Evolutionary conservation across 2,329 filamentous ascomycete genomes (phyloP).

Genomic region (Monosporascus sp.): DNA sequence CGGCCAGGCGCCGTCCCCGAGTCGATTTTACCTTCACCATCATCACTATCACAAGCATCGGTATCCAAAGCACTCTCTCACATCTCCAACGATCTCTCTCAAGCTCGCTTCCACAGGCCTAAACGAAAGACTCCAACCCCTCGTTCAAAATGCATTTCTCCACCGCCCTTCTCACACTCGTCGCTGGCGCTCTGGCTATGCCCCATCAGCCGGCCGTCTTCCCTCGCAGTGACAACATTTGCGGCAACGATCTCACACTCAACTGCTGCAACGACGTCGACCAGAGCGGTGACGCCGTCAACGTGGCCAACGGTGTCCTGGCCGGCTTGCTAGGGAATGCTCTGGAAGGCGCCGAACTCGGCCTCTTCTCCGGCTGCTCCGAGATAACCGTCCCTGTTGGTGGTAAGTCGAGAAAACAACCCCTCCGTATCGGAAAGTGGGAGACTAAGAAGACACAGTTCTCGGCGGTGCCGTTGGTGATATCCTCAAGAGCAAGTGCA

Average conservation of each 20-base stretch:
- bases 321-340: conserved; percentile 18
- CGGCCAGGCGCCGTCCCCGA: neutral
- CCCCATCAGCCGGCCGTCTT: conserved; percentile 12
- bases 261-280: conserved; percentile 29
- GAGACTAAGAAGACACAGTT: conserved; percentile 2
- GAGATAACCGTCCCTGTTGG: conserved; percentile 20
- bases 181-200: conserved; percentile 24
- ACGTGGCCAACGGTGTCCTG: conserved; percentile 19
- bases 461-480: conserved; percentile 17
- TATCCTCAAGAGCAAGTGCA: conserved; percentile 25
- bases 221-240: conserved; percentile 20
- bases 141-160: conserved; percentile 38
- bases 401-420: conserved; percentile 11
- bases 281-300: conserved; percentile 20
- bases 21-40: conserved; percentile 9
- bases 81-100: conserved; percentile 14
- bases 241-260: conserved; percentile 23
- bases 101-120: conserved; percentile 8
- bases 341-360: conserved; percentile 16
- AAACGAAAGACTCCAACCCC: conserved; percentile 11
- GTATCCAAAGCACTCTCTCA: conserved; percentile 12
- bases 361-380: conserved; percentile 27
- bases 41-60: conserved; percentile 13
- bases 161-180: conserved; percentile 28
- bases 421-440: too few species aligned